Percentiles rank a stretch among this genome's conserved stretches.
These are phyloP conservation scores for Aspergillus jensenii DNA, from an alignment of 2,329 filamentous ascomycete species.

Conservation along the genomic window DNA sequence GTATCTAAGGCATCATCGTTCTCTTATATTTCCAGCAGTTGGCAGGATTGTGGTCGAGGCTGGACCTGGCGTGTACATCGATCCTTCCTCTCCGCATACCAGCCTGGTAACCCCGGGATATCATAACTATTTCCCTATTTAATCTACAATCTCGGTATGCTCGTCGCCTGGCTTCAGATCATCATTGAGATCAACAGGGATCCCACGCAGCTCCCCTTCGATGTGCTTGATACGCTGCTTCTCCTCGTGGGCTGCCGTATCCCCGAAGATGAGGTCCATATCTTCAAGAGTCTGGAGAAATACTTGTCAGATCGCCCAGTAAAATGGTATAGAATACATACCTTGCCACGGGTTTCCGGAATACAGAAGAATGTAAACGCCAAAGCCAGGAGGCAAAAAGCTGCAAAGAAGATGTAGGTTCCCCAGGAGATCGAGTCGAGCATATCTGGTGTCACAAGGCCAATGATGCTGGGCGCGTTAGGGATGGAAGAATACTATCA, in stretches of 20 bases:
- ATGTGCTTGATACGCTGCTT: constrained; percentile 40
- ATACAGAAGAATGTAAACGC: constrained; percentile 37
- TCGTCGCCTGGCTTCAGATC: not conserved
- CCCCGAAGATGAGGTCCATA: constrained; percentile 52
- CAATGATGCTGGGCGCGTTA: constrained; percentile 29
- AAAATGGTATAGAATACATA: constrained; percentile 11
- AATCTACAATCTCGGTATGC: no score
- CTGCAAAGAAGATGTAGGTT: constrained; percentile 42
- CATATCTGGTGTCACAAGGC: constrained; percentile 39
- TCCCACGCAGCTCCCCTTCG: constrained; percentile 36
- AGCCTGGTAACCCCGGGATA: no score
- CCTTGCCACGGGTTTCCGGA: constrained; percentile 38
- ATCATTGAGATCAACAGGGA: not conserved
- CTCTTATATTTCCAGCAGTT: no score
- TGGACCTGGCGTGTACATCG: no score
- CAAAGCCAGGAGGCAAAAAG: constrained; percentile 36
- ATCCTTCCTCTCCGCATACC: no score
- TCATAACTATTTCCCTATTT: no score
- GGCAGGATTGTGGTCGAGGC: no score
- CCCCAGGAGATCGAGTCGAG: constrained; percentile 38
- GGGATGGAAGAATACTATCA: not conserved
- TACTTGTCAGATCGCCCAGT: not conserved
- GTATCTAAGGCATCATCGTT: no score
- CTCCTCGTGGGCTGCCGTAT: constrained; percentile 39
- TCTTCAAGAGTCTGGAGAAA: constrained; percentile 51